A percentile compares a stretch with the other conserved stretches of the same genome.
Evolutionary conservation across 202 grass and related monocot genomes (phyloP).

Genomic region (Setaria viridis): DNA sequence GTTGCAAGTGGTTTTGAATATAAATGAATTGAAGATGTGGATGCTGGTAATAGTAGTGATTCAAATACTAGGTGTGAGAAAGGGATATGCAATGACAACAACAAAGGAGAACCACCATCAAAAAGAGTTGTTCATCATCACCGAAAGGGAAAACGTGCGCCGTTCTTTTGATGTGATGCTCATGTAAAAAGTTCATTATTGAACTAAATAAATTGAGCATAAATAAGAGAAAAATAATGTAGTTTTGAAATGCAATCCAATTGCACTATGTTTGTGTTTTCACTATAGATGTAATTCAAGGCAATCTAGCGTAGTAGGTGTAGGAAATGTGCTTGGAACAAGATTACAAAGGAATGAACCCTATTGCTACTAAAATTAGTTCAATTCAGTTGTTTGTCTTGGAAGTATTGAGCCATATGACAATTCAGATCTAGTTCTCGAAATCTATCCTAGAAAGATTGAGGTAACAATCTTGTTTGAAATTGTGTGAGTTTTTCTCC

Average conservation of each 20-base stretch:
- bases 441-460: too few relatives aligned
- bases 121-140: conserved; percentile 8
- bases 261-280: background rate
- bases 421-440: too few relatives aligned
- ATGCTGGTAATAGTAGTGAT: background rate
- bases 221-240: background rate
- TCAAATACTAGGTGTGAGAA: background rate
- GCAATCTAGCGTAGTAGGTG: background rate
- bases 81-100: background rate
- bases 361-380: too few relatives aligned
- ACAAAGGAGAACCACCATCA: background rate
- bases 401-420: too few relatives aligned
- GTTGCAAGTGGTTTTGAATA: background rate
- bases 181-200: background rate
- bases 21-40: background rate
- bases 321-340: background rate
- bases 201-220: background rate
- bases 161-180: conserved; percentile 25
- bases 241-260: background rate
- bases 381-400: too few relatives aligned
- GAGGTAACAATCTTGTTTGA: too few relatives aligned
- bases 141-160: conserved; percentile 37
- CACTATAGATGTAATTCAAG: background rate
- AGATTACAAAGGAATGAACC: background rate
- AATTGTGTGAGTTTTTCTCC: too few relatives aligned